phyloP scores from a whole-genome alignment of 1,284 basidiomycete species.

The Rhodotorula sp. region DNA sequence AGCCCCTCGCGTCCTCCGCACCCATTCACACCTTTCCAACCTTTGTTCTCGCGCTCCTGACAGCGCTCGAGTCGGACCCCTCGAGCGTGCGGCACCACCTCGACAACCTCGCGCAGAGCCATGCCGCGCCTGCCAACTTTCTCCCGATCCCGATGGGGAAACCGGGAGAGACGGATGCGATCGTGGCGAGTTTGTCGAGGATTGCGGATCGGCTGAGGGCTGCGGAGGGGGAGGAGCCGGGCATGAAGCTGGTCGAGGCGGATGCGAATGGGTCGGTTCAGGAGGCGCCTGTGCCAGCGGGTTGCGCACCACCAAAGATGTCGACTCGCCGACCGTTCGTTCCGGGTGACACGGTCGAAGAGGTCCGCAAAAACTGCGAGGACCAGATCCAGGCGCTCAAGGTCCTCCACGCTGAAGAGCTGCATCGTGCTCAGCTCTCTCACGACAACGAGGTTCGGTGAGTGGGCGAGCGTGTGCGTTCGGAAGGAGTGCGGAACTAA shows the following conservation, averaged over 20 bases:
- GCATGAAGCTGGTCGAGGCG: not conserved
- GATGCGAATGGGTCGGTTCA: not conserved
- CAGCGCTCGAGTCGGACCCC: constrained; percentile 44
- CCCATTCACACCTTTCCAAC: constrained; percentile 40
- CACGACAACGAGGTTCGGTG: constrained; percentile 42
- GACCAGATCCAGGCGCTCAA: constrained; percentile 40
- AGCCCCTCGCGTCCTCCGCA: constrained; percentile 8
- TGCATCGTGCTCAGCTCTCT: constrained; percentile 31
- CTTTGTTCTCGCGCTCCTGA: constrained; percentile 44
- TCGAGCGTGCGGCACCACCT: constrained; percentile 37
- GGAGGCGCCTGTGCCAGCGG: not conserved
- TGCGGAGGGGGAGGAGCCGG: not conserved
- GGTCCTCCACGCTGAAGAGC: constrained; percentile 37
- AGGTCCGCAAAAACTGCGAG: constrained; percentile 27
- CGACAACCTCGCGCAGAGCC: constrained; percentile 26
- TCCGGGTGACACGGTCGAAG: constrained; percentile 30
- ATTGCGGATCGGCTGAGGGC: constrained; percentile 28
- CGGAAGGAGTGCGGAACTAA: not conserved
- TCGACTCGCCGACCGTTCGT: constrained; percentile 17
- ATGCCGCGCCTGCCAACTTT: constrained; percentile 34
- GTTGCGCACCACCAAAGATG: not conserved
- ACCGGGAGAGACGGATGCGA: constrained; percentile 39
- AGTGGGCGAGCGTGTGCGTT: not conserved
- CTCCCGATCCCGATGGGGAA: constrained; percentile 17
- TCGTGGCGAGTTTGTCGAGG: constrained; percentile 25